These are phyloP conservation scores for Durio zibethinus DNA, from an alignment of 345 rosid species.

Conservation along the genomic window DNA sequence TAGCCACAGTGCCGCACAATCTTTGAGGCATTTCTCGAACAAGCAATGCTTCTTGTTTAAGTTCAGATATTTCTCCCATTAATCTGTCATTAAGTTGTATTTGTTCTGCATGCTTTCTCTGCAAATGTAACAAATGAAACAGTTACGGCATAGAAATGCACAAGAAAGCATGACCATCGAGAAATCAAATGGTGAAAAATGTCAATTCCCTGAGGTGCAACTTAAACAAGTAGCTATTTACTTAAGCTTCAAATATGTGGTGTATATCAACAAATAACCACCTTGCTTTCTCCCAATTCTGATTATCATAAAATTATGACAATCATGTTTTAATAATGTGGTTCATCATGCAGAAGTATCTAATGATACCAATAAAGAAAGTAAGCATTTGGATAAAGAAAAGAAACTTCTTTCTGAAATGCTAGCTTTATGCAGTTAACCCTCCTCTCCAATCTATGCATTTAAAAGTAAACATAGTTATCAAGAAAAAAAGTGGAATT, in stretches of 20 bases:
- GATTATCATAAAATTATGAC: not conserved
- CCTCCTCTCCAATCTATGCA: not conserved
- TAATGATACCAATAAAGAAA: not conserved
- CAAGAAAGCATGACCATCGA: not conserved
- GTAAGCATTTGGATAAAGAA: not conserved
- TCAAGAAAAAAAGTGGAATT: not conserved
- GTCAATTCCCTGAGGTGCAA: not conserved
- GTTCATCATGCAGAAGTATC: not conserved
- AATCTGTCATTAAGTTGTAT: slow-evolving; percentile 43
- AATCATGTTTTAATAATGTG: not conserved
- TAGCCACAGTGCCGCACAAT: slow-evolving; percentile 41
- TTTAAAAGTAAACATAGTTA: not conserved
- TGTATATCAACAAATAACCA: not conserved
- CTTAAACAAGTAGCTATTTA: not conserved
- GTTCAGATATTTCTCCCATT: slow-evolving; percentile 56
- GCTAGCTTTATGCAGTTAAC: not conserved
- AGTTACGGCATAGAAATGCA: slow-evolving; percentile 10
- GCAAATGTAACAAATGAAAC: slow-evolving; percentile 22
- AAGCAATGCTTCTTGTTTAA: slow-evolving; percentile 44
- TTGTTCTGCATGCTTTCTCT: slow-evolving; percentile 66
- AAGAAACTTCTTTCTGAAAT: not conserved
- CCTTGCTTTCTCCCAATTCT: not conserved
- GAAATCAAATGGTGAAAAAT: slow-evolving; percentile 1
- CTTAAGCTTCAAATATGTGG: not conserved
- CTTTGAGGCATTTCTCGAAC: slow-evolving; percentile 48